Evolutionary conservation across 2,329 filamentous ascomycete genomes (phyloP), one percentile per base, ranked within the genome.

Genomic region (Tolypocladium tundrense): DNA sequence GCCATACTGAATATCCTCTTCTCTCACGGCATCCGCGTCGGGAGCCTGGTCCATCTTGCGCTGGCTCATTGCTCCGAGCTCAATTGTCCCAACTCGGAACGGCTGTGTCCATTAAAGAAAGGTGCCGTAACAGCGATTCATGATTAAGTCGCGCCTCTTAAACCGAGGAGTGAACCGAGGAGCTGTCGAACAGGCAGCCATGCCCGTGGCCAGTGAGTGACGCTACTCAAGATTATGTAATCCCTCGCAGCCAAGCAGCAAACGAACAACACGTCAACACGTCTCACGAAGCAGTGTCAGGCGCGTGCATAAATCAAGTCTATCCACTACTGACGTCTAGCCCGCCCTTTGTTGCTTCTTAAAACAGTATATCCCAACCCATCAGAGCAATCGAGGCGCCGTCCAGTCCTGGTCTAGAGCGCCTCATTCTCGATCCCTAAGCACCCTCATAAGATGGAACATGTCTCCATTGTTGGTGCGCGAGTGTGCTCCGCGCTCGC

Each of bases 1-100:
- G 6, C 70, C 72, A 63, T 84, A 84, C 61, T 84, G 81, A 2
- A 76, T 73, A 53, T 75, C 68, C 53, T 84, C 81, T 63, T 84
- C 82, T 11, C 75, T 73, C 33, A 70, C 63, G 1, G 79, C 80
- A 39, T 73, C 74, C 4, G 70, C 69, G 58, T 76, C 71, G 1
- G 70, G 68, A 54, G 63, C 42, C n/a, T 55, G 52, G 42, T 42
- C 24, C 54, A 27, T 53, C n/a, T 33, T 55, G 43, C 55, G 54
- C 40, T 54, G 56, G 53, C 54, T 55, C 14, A 27, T 41, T 11
- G 11, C 27, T 33, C 24, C 3, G 16, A n/a, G 16, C 24, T 19
- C 24, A 19, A 6, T 31, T 14, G 13, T 31, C 43, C 27, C 27
- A 4, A 31, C 27, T 31, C 27, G 11, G 6, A 9, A 33, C 31